Percentiles rank a stretch among this genome's conserved stretches.
Conservation (phyloP, 306 rosid species). For the Malus fusca region DNA sequence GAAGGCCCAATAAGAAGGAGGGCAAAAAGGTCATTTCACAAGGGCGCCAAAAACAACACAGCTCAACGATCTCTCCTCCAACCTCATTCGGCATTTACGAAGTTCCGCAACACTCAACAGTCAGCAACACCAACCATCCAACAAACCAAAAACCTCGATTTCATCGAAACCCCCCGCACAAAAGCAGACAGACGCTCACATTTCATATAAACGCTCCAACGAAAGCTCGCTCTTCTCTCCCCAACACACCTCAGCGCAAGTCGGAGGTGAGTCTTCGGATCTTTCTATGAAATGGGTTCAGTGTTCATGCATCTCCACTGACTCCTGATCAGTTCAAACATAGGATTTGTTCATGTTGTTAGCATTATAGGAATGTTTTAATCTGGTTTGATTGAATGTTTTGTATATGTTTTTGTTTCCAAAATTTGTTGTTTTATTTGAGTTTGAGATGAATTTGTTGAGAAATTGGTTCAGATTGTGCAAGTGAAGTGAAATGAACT, state of each 20-base stretch:
- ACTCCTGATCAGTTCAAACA: neutral
- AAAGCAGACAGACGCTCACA: neutral
- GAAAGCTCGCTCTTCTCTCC: neutral
- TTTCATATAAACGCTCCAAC: neutral
- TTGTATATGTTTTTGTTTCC: neutral
- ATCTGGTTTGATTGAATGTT: constrained; percentile 1
- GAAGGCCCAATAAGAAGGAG: neutral
- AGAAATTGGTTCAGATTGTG: neutral
- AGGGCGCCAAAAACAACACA: constrained; percentile 17
- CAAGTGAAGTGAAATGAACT: neutral
- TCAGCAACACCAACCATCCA: constrained; percentile 8
- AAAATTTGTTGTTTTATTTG: neutral
- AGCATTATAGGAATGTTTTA: neutral
- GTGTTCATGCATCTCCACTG: neutral
- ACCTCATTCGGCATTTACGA: constrained; percentile 22
- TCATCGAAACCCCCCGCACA: constrained; percentile 19
- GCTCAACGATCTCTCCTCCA: neutral
- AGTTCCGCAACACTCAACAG: neutral
- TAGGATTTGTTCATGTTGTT: neutral
- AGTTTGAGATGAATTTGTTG: neutral
- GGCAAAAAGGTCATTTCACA: constrained; percentile 2
- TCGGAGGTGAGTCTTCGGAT: constrained; percentile 17
- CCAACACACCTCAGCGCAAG: neutral
- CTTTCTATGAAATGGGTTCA: neutral
- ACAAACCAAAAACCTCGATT: constrained; percentile 19